Percentiles rank a stretch among this genome's conserved stretches.
phyloP scores from a whole-genome alignment of 2,329 filamentous ascomycete genomes.

The Calonectria pseudoturangicola region DNA sequence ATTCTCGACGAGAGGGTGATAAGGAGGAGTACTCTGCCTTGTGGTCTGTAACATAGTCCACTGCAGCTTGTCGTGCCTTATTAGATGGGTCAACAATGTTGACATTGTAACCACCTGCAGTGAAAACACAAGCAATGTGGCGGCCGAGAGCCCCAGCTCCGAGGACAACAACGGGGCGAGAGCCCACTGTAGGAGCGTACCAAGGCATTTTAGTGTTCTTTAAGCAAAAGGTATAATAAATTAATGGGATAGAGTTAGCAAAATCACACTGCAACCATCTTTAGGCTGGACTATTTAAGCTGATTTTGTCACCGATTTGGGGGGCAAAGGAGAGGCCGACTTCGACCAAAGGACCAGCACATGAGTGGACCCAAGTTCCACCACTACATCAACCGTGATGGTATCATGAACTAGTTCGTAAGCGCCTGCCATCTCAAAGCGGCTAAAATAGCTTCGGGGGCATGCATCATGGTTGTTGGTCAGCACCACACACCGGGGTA shows the following conservation, averaged over 20 bases:
- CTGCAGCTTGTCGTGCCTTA: neutral
- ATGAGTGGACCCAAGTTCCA: neutral
- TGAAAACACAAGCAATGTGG: neutral
- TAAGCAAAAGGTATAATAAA: neutral
- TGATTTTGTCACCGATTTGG: neutral
- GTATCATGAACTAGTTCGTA: neutral
- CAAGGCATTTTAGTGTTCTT: neutral
- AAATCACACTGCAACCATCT: neutral
- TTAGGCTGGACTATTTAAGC: neutral
- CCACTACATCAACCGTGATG: neutral
- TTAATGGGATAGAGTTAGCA: neutral
- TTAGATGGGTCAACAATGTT: slow-evolving; percentile 1
- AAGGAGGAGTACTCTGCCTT: neutral
- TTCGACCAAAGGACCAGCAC: neutral
- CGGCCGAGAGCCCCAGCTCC: neutral
- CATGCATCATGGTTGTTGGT: neutral
- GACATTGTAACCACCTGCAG: neutral
- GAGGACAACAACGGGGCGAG: neutral
- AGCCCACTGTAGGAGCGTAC: neutral
- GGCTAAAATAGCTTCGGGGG: neutral
- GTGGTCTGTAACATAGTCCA: neutral
- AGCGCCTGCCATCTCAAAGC: neutral
- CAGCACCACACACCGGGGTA: neutral
- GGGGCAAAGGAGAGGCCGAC: too few species aligned
- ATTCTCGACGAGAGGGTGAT: neutral